Base-by-base conservation (phyloP, 352 stramenopile species). In the Pelagophyceae sp. region DNA sequence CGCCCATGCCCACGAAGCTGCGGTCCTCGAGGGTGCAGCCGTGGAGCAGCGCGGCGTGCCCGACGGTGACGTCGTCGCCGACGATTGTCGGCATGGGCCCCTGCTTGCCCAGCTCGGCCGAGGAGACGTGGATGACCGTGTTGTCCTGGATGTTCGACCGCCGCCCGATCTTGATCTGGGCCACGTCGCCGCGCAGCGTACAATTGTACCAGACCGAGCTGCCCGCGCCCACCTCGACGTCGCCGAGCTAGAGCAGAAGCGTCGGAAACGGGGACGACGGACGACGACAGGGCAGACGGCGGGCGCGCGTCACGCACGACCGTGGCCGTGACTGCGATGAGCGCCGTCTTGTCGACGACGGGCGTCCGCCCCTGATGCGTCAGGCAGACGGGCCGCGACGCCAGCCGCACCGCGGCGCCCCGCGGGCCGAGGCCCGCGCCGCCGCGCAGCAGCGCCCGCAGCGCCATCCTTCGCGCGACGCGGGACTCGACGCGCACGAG, bases 111-210 rank as follows among this genome's bases (percentile, higher is more conserved):
- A 91, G 86, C 79, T 89, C 83, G 76, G 89, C 89, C 84, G 97
- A 98, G 78, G 93, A 86, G 33, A 91, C 86, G 78, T 92, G 88
- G 40, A 92, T 83, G n/a, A 91, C 85, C 3, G 84, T 85, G 61
- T 86, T 81, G 76, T 91, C 87, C 60, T 86, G 84, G 50, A 92
- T 84, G 79, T 78, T 85, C 0, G 82, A 87, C 85, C 95, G 91
- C 54, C 93, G 87, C 50, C 94, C 94, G 83, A 98, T 97, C 6
- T 86, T 92, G 0, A 92, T 78, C 20, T 81, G 79, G 65, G 91
- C 87, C 0, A 88, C 85, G 83, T 92, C 88, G 65, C 69, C 78
- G 50, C 75, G 76, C 25, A 81, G 27, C 38, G 45, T 27, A 31
- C 45, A 70, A 37, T 75, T 75, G 50, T 74, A 80, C 77, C 77